A percentile compares a stretch with the other conserved stretches of the same genome.
These are phyloP conservation scores for Myriosclerotinia curreyana DNA, from an alignment of 2,329 filamentous ascomycete species.

Conservation along the genomic window DNA sequence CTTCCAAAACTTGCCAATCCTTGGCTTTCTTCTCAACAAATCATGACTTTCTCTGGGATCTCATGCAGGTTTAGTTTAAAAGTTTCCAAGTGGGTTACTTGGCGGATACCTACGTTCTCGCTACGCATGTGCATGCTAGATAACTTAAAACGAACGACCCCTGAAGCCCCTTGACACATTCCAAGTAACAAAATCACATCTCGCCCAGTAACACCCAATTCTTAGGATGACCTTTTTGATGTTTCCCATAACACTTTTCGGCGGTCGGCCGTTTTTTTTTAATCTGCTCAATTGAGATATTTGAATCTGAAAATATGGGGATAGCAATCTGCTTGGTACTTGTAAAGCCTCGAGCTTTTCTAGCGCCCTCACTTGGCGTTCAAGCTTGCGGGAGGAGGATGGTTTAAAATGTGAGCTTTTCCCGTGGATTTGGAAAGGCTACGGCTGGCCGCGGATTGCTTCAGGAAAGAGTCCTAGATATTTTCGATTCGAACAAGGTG, in stretches of 20 bases:
- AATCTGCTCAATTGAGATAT: neutral
- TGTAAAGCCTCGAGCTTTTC: slow-evolving; percentile 2
- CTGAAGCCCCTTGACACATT: slow-evolving; percentile 19
- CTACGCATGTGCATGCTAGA: slow-evolving; percentile 5
- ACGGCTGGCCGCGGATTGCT: slow-evolving; percentile 19
- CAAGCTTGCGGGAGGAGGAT: neutral
- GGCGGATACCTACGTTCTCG: neutral
- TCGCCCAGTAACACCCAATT: neutral
- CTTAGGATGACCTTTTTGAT: slow-evolving; percentile 11
- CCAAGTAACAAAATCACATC: slow-evolving; percentile 8
- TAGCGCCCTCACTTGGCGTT: slow-evolving; percentile 6
- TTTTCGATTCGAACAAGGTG: slow-evolving; percentile 1
- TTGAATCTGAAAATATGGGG: slow-evolving; percentile 11
- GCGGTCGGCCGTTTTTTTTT: neutral
- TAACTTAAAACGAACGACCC: slow-evolving; percentile 20
- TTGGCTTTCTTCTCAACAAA: neutral
- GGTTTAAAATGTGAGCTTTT: slow-evolving; percentile 5
- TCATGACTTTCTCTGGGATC: neutral
- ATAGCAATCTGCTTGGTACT: slow-evolving; percentile 6
- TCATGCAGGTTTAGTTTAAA: neutral
- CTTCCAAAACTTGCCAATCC: slow-evolving; percentile 8
- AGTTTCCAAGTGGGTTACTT: neutral
- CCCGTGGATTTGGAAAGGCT: neutral
- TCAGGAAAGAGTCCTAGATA: slow-evolving; percentile 5
- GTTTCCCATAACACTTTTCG: neutral